Evolutionary conservation across 768 basidiomycete species (phyloP), one percentile per base, ranked within the genome.

Genomic region (Phaffia australis): DNA sequence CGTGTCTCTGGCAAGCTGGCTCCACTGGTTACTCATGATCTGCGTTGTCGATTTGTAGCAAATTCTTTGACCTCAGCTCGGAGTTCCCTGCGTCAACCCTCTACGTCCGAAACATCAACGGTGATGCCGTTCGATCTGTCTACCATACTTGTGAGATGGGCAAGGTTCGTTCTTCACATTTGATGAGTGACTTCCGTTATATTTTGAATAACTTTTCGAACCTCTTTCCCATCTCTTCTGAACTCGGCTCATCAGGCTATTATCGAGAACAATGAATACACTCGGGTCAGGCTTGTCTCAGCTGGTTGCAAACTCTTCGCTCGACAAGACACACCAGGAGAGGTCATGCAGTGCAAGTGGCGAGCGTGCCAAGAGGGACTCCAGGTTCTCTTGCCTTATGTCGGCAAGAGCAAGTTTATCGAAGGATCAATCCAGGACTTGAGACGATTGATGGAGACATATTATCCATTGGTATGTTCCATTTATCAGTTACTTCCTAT

Each of bases 241-340:
- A 35, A 14, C 18, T 6, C 48, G 51, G 15, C 27, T 18, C 23
- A 25, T 8, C 57, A 77, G 76, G 77, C 80, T n/a, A 80, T 98
- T 68, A 81, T 97, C 65, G 73, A 79, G 61, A 79, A 85, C 73
- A 99, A 98, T 74, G 85, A 89, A 74, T 93, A 86, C 74, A 82
- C 83, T 32, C 84, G 86, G 30, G 81, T 97, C 64, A 85, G 95
- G 1, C 83, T 99, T 61, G 85, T 92, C 72, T 85, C 88, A 18
- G 87, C 88, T n/a, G 95, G 95, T 23, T 91, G 92, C 50, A 94
- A 95, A 76, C 85, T 91, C 16, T 87, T 98, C 76, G 83, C 84
- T 7, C 88, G 89, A 73, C 93, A 98, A 75, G 93, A 94, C 68
- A 83, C 83, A 1, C 83, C 72, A 55, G 64, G 58, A 49, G 74